Percentiles rank a stretch among this genome's conserved stretches.
phyloP scores from a whole-genome alignment of 106 monocot species.

The Iris macrosiphon region DNA sequence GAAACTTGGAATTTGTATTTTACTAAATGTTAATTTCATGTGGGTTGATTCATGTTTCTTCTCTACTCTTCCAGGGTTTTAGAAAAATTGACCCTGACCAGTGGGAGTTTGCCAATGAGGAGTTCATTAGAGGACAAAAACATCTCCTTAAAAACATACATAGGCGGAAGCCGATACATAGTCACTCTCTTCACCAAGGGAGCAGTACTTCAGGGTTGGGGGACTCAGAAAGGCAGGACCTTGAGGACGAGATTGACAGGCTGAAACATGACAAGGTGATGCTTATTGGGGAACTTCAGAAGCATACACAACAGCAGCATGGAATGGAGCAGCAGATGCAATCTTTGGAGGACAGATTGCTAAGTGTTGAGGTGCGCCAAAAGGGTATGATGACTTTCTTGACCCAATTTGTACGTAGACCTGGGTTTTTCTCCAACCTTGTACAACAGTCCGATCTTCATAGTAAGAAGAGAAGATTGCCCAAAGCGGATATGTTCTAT shows the following conservation, averaged over 20 bases:
- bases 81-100: slow-evolving; percentile 68
- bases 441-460: slow-evolving; percentile 34
- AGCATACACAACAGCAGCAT: slow-evolving; percentile 31
- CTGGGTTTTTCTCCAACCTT: slow-evolving; percentile 39
- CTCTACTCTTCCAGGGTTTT: slow-evolving; percentile 44
- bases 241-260: slow-evolving; percentile 56
- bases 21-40: no score
- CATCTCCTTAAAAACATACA: slow-evolving; percentile 60
- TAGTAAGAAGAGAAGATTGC: slow-evolving; percentile 56
- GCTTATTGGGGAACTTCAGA: slow-evolving; percentile 47
- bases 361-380: slow-evolving; percentile 34
- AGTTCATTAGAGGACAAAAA: slow-evolving; percentile 48
- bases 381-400: slow-evolving; percentile 30
- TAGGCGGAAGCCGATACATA: slow-evolving; percentile 60
- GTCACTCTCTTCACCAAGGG: slow-evolving; percentile 43
- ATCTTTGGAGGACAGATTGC: slow-evolving; percentile 47
- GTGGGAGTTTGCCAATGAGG: slow-evolving; percentile 81
- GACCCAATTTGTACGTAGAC: slow-evolving; percentile 25
- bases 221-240: slow-evolving; percentile 50
- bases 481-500: slow-evolving; percentile 17
- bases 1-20: no score
- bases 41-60: not conserved
- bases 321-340: slow-evolving; percentile 50
- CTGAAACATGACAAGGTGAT: slow-evolving; percentile 37
- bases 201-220: slow-evolving; percentile 16